A percentile compares a stretch with the other conserved stretches of the same genome.
These are phyloP conservation scores for Aspergillus coremiiformis DNA, from an alignment of 495 filamentous ascomycete genomes.

Conservation along the genomic window DNA sequence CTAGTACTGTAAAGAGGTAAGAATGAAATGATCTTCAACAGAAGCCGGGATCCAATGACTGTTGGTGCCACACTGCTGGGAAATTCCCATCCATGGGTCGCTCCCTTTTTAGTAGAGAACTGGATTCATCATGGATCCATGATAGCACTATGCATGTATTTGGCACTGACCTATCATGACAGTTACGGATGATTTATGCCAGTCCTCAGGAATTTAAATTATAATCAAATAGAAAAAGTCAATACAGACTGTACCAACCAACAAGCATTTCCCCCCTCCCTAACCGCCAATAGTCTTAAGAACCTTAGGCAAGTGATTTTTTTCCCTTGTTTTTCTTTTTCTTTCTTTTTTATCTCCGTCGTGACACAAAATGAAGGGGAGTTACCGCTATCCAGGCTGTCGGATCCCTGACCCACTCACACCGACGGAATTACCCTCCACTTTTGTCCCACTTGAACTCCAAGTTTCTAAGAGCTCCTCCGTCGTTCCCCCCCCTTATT, in stretches of 20 bases:
- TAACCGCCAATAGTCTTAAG: background rate
- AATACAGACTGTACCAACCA: background rate
- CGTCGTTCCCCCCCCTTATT: background rate
- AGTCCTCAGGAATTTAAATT: background rate
- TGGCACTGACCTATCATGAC: background rate
- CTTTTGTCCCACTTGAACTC: conserved; percentile 10
- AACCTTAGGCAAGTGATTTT: background rate
- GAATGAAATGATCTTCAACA: conserved; percentile 15
- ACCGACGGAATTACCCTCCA: conserved; percentile 11
- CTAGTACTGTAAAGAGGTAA: background rate
- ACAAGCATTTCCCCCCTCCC: background rate
- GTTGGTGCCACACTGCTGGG: conserved; percentile 21
- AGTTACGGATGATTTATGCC: background rate
- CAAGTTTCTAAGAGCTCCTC: background rate
- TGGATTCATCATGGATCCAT: conserved; percentile 6
- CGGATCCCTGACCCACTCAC: conserved; percentile 18
- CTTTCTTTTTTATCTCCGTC: background rate
- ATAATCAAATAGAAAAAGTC: background rate
- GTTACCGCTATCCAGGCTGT: conserved; percentile 20
- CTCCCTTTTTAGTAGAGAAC: conserved; percentile 14
- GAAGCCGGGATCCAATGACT: conserved; percentile 18
- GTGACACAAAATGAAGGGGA: conserved; percentile 10
- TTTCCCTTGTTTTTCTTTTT: background rate
- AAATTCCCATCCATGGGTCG: conserved; percentile 15
- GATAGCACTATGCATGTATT: conserved; percentile 5